These are phyloP conservation scores for Neonectria sp. DNA, from an alignment of 2,329 filamentous ascomycete genomes.

Conservation along the genomic window DNA sequence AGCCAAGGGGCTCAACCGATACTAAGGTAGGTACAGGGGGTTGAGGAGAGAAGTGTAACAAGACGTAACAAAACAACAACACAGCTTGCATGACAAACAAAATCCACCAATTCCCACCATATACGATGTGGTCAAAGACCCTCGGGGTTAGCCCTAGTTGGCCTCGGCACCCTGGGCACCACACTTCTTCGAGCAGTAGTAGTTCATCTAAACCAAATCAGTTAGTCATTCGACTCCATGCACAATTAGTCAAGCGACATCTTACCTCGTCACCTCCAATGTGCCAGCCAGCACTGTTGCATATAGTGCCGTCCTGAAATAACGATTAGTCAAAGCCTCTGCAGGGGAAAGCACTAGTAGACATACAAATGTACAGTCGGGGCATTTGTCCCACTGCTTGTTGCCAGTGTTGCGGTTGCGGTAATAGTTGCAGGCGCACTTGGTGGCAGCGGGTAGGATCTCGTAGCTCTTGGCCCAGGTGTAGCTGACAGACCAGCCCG, in stretches of 20 bases:
- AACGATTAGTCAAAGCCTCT: neutral
- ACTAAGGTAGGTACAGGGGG: neutral
- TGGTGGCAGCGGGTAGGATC: conserved; percentile 27
- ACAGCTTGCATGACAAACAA: neutral
- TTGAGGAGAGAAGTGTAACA: neutral
- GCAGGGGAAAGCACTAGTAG: accelerated
- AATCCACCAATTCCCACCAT: neutral
- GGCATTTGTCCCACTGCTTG: conserved; percentile 34
- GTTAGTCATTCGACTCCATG: neutral
- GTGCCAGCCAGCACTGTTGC: conserved; percentile 32
- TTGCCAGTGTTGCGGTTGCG: conserved; percentile 27
- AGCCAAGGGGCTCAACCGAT: neutral
- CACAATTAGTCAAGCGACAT: neutral
- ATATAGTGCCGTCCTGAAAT: conserved; percentile 30
- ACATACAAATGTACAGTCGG: conserved; percentile 36
- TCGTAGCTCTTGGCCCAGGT: conserved; percentile 33
- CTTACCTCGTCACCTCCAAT: conserved; percentile 41
- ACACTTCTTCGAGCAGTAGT: conserved; percentile 29
- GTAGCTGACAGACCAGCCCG: conserved; percentile 18
- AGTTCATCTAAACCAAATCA: conserved; percentile 15
- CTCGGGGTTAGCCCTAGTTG: conserved; percentile 9
- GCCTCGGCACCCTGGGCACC: conserved; percentile 26
- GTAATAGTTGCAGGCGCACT: conserved; percentile 33
- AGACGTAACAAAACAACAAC: neutral
- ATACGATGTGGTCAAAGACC: neutral